Percentiles rank a stretch among this genome's conserved stretches.
These are phyloP conservation scores for Axilococcus clingmanii DNA, from an alignment of 139 green algal genomes.

Conservation along the genomic window DNA sequence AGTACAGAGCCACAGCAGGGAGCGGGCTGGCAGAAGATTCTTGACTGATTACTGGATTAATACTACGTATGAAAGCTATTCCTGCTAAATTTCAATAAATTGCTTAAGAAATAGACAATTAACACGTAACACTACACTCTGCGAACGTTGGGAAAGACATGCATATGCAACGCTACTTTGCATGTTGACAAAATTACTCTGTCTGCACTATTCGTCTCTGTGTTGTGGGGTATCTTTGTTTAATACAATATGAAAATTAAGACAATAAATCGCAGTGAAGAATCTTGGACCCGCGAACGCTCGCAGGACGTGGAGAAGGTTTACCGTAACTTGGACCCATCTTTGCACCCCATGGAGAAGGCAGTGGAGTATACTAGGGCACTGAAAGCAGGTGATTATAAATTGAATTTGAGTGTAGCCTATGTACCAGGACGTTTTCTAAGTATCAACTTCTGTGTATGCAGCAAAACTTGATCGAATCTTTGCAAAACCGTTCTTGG, in stretches of 20 bases:
- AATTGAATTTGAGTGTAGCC: constrained; percentile 1
- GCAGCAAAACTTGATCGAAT: constrained; percentile 87
- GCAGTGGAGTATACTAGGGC: constrained; percentile 89
- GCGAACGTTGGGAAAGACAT: no score
- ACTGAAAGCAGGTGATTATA: constrained; percentile 72
- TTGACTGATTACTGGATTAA: no score
- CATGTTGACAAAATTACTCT: no score
- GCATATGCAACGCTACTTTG: no score
- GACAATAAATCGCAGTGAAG: constrained; percentile 74
- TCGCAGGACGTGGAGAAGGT: constrained; percentile 73
- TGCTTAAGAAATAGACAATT: no score
- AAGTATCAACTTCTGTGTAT: neutral
- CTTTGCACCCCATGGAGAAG: constrained; percentile 79
- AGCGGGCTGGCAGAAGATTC: no score
- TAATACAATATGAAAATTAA: constrained; percentile 89
- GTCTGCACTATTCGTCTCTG: no score
- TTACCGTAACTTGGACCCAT: constrained; percentile 87
- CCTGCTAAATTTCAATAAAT: no score
- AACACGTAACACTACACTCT: no score
- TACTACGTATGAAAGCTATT: no score
- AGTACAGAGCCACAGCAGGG: no score
- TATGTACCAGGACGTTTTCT: neutral
- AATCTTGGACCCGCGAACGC: constrained; percentile 69
- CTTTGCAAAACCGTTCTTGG: constrained; percentile 96
- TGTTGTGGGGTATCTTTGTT: no score